These are phyloP conservation scores for Pestalotiopsis sp. DNA, from an alignment of 2,329 filamentous ascomycete species.

Conservation along the genomic window DNA sequence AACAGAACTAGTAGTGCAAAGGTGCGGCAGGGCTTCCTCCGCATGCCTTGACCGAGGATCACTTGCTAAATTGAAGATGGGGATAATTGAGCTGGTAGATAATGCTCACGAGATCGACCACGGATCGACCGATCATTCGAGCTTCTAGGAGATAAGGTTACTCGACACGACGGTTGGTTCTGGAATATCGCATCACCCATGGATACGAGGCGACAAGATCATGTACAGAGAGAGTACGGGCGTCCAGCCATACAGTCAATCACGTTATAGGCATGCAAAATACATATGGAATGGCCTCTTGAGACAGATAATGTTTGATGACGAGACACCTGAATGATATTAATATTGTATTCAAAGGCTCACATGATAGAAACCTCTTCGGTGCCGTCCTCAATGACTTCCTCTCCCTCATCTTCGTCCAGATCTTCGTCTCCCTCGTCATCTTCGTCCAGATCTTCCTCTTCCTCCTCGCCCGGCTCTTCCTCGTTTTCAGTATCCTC, in stretches of 20 bases:
- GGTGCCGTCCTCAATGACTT: not conserved
- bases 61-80: not conserved
- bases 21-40: not conserved
- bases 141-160: too few species aligned
- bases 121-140: too few species aligned
- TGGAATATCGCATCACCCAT: too few species aligned
- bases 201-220: too few species aligned
- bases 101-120: too few species aligned
- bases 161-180: too few species aligned
- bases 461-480: slow-evolving; percentile 14
- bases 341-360: not conserved
- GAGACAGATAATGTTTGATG: too few species aligned
- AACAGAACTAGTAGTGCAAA: not conserved
- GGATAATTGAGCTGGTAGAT: not conserved
- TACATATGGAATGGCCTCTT: too few species aligned
- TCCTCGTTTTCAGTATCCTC: not conserved
- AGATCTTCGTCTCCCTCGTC: not conserved
- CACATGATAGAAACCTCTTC: not conserved
- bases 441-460: not conserved
- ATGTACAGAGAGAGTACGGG: too few species aligned
- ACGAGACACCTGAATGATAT: too few species aligned
- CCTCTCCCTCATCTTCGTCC: not conserved
- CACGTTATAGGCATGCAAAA: too few species aligned
- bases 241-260: too few species aligned
- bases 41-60: not conserved